These are phyloP conservation scores for Aureobasidium mangrovei DNA, from an alignment of 2,329 filamentous ascomycete species.

Conservation along the genomic window DNA sequence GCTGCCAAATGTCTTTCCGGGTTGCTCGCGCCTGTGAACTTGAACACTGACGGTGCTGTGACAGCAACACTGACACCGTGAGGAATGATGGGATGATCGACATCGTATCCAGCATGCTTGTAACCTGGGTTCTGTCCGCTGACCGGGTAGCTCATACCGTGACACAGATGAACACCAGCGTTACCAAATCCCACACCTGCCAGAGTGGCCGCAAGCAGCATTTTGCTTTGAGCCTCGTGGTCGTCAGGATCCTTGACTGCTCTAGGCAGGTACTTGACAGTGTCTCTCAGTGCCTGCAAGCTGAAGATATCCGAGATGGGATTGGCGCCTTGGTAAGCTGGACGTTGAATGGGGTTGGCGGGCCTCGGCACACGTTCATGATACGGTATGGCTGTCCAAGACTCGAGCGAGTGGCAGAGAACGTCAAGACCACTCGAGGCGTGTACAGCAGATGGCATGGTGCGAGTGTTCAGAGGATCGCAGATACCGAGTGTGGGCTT, in stretches of 20 bases:
- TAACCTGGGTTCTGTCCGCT: slow-evolving; percentile 91
- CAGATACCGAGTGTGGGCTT: slow-evolving; percentile 91
- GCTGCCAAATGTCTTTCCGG: slow-evolving; percentile 85
- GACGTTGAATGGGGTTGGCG: slow-evolving; percentile 77
- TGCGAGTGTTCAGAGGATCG: slow-evolving; percentile 80
- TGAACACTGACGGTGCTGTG: slow-evolving; percentile 86
- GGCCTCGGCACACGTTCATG: slow-evolving; percentile 76
- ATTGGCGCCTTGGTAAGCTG: slow-evolving; percentile 94
- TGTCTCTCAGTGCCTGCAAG: slow-evolving; percentile 70
- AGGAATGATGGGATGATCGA: slow-evolving; percentile 72
- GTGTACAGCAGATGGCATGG: slow-evolving; percentile 92
- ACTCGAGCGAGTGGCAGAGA: slow-evolving; percentile 88
- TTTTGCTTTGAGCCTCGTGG: slow-evolving; percentile 83
- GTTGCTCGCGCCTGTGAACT: slow-evolving; percentile 83
- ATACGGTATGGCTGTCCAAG: slow-evolving; percentile 96
- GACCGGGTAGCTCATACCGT: slow-evolving; percentile 96
- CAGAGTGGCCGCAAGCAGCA: slow-evolving; percentile 88
- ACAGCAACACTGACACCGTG: slow-evolving; percentile 95
- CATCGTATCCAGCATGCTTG: slow-evolving; percentile 76
- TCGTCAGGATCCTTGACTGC: slow-evolving; percentile 84
- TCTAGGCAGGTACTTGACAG: slow-evolving; percentile 85
- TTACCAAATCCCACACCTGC: slow-evolving; percentile 97
- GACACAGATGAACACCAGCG: slow-evolving; percentile 83
- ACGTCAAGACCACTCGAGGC: slow-evolving; percentile 89
- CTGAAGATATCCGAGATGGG: slow-evolving; percentile 98